These are phyloP conservation scores for Solanum neorickii DNA, from an alignment of 257 asterid genomes.

Conservation along the genomic window DNA sequence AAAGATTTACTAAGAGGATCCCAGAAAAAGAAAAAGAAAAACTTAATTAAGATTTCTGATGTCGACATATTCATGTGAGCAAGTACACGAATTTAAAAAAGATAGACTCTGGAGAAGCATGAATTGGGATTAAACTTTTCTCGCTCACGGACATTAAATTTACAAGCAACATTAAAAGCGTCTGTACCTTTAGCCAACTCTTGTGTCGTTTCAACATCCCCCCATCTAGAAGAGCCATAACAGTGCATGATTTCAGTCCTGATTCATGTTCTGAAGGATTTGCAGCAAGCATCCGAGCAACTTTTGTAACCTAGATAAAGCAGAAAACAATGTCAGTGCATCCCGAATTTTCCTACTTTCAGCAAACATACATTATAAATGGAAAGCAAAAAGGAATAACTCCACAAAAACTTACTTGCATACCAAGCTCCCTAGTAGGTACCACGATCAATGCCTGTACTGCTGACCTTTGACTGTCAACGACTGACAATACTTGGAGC, in stretches of 20 bases:
- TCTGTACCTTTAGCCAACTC: constrained; percentile 84
- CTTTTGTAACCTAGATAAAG: constrained; percentile 67
- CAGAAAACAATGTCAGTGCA: background rate
- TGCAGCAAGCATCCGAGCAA: constrained; percentile 68
- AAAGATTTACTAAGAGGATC: background rate
- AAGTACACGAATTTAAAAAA: background rate
- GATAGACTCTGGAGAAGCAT: background rate
- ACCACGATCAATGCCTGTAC: constrained; percentile 87
- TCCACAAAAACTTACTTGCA: constrained; percentile 47
- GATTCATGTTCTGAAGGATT: constrained; percentile 34
- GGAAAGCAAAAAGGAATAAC: background rate
- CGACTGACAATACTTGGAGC: constrained; percentile 53
- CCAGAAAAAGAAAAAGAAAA: background rate
- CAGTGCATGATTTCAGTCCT: constrained; percentile 44
- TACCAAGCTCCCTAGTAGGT: constrained; percentile 96
- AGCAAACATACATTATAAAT: background rate
- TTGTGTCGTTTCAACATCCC: constrained; percentile 81
- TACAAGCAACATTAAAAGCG: background rate
- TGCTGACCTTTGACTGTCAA: constrained; percentile 56
- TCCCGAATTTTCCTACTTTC: background rate
- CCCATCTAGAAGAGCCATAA: constrained; percentile 98
- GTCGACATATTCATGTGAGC: background rate
- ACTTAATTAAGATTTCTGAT: background rate
- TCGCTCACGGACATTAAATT: background rate
- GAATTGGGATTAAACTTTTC: background rate